Base-by-base conservation (phyloP, 2,329 filamentous ascomycete genomes). In the Biscogniauxia mediterranea region DNA sequence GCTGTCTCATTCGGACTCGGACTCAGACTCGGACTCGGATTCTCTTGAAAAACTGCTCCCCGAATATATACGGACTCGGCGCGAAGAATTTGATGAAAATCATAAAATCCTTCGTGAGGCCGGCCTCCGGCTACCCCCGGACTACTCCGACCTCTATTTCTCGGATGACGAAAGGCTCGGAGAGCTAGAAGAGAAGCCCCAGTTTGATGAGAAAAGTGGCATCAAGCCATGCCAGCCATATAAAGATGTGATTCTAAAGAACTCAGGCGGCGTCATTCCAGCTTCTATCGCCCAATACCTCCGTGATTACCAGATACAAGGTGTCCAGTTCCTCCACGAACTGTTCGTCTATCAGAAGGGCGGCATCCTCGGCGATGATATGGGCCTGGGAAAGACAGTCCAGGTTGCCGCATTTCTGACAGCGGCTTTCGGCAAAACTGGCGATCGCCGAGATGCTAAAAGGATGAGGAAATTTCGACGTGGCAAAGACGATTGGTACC, bases 301-400 rank as follows among this genome's bases (percentile, higher is more conserved):
- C 55, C 87, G 95, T 62, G 91, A 93, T 65, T 99, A 99, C 70
- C 95, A 99, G 74, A 82, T 98, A 1, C 85, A 90, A 26, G 95
- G 95, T 5, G 91, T 90, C 15, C 83, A 85, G 32, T 98, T 97
- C 70, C 81, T 99, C 7, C 93, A 98, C 73, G 85, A 91, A 62
- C 84, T 91, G 21, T 98, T 98, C 72, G 89, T 97, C 3, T 94
- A 92, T 66, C 95, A 99, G 71, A 89, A 89, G 68, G 95, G 95
- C 0, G 92, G 91, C 1, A 91, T 99, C 21, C 82, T 99, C 0
- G 93, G 94, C 2, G 95, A 99, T 72, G 95, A 99, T 71, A 99
- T 99, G 95, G 95, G 95, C 20, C 77, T 99, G 32, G 95, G 95
- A 0, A 99, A 99, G 76, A 99, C 95, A 0, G 92, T 99, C 2